Evolutionary conservation across 139 green algal species (phyloP), one percentile per base, ranked within the genome.

Genomic region (Dunaliella primolecta): DNA sequence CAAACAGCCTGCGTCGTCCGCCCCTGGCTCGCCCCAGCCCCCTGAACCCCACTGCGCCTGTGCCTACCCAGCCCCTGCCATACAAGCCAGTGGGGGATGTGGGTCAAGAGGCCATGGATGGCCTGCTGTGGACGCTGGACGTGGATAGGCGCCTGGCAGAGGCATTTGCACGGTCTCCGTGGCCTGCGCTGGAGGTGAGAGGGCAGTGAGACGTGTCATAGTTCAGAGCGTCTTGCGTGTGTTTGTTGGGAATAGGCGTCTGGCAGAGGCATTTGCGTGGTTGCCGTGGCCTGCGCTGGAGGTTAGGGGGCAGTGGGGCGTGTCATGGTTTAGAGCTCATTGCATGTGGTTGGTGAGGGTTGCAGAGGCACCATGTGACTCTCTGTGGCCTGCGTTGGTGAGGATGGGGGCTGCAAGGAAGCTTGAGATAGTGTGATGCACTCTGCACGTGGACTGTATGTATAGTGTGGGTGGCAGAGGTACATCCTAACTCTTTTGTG

Each of bases 61-160:
- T 64, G 21, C 81, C 27, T 24, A 82, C 35, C 15, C 84, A 30
- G 32, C 70, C 76, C 21, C 75, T 64, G 1, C 85, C 86, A 15
- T 86, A 90, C 80, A 89, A 89, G 25, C 87, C 89, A 0, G 55
- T 95, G 33, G 46, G 46, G 7, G 75, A 80, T 36, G 89, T 95
- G 82, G 84, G 82, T 64, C 74, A 85, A 30, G 87, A 92, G 56
- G 87, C 88, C 27, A 57, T 95, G n/a, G 91, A 93, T n/a, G 81
- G 83, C 1, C 25, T 87, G 0, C 74, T 90, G 3, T 36, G 57
- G 3, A 82, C 85, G 20, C 36, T 94, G 31, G 84, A 87, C 3
- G 83, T 24, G 2, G 91, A 94, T 70, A 37, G 86, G 24, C 79
- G 86, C 0, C 82, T 93, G 0, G 89, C 82, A 2, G 90, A 89